Evolutionary conservation across 1,139 yeast species (phyloP), one percentile per base, ranked within the genome.

Genomic region (Wickerhamomyces sp.): DNA sequence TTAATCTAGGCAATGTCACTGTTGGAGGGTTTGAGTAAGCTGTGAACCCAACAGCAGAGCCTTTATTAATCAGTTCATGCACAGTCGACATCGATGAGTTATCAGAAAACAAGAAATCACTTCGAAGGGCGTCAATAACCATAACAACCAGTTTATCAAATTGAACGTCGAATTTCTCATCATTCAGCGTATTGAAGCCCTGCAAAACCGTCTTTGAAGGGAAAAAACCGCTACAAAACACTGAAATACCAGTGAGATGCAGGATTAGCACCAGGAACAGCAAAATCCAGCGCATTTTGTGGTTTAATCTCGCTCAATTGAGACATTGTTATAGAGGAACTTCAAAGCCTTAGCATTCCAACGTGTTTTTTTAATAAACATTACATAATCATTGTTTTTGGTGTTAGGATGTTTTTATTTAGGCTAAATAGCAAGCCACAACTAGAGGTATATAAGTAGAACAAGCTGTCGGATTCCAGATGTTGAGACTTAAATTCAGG

Each of bases 101-200:
- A 24, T 74, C 70, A 2, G 87, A 78, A 56, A 76, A 92, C 60
- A 89, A 64, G 57, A 89, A 90, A 58, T 94, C 98, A 12, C 94
- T 72, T 46, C 99, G 66, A 70, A 92, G 69, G 3, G 98, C 98
- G 64, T 94, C 99, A 7, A 94, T 82, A 3, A 94, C 94, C 77
- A 94, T 79, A 25, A 94, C 60, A 1, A 92, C 77, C 29, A 89
- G 61, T 48, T 78, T 79, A 39, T 80, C 74, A 56, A 88, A 92
- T 39, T 72, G 74, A 1, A 84, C 74, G 12, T 65, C 53, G 15
- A 64, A 63, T 3, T 43, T 41, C 9, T 50, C 49, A 31, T 52
- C 49, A 18, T 40, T 54, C 37, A 47, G 51, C 34, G 46, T 31
- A 43, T 61, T 58, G 42, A 48, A 55, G 2, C 95, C 96, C 3